Conservation (phyloP, 495 filamentous ascomycete genomes). For the Viridothelium virens region DNA sequence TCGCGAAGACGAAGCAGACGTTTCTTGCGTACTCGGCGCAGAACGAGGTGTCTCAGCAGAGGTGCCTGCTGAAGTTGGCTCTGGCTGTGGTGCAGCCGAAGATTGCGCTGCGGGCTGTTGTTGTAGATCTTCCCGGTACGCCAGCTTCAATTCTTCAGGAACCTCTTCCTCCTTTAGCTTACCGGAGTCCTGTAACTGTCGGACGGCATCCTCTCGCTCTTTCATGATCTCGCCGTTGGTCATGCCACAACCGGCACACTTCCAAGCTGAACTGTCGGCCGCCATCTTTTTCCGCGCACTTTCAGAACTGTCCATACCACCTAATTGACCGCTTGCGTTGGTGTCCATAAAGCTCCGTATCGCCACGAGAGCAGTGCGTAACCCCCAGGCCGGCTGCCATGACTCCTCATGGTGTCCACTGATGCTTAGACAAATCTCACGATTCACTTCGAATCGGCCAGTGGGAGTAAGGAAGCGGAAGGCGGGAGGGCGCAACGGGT, state of each 20-base stretch:
- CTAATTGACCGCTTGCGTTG: slow-evolving; percentile 70
- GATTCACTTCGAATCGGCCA: slow-evolving; percentile 91
- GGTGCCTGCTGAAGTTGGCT: not conserved
- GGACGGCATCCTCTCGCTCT: slow-evolving; percentile 36
- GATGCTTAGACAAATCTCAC: slow-evolving; percentile 93
- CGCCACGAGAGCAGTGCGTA: slow-evolving; percentile 69
- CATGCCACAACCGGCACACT: slow-evolving; percentile 56
- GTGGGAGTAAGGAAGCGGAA: slow-evolving; percentile 92
- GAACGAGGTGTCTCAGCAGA: slow-evolving; percentile 2
- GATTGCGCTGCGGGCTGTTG: slow-evolving; percentile 32
- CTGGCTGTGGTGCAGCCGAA: slow-evolving; percentile 1
- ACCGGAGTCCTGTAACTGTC: slow-evolving; percentile 32
- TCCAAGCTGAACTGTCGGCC: slow-evolving; percentile 50
- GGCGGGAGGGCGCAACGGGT: slow-evolving; percentile 80
- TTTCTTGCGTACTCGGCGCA: not conserved
- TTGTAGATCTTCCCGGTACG: slow-evolving; percentile 42
- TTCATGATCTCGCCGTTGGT: slow-evolving; percentile 64
- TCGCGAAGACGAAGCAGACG: not conserved
- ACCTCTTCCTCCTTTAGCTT: slow-evolving; percentile 34
- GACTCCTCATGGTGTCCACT: slow-evolving; percentile 93
- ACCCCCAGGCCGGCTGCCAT: slow-evolving; percentile 97
- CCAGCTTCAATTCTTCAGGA: slow-evolving; percentile 44
- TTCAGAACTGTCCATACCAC: slow-evolving; percentile 68
- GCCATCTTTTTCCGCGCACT: slow-evolving; percentile 59
- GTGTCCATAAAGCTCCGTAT: slow-evolving; percentile 68